Evolutionary conservation across 352 stramenopile species (phyloP), one percentile per base, ranked within the genome.

Genomic region (Hyaloperonospora brassicae): DNA sequence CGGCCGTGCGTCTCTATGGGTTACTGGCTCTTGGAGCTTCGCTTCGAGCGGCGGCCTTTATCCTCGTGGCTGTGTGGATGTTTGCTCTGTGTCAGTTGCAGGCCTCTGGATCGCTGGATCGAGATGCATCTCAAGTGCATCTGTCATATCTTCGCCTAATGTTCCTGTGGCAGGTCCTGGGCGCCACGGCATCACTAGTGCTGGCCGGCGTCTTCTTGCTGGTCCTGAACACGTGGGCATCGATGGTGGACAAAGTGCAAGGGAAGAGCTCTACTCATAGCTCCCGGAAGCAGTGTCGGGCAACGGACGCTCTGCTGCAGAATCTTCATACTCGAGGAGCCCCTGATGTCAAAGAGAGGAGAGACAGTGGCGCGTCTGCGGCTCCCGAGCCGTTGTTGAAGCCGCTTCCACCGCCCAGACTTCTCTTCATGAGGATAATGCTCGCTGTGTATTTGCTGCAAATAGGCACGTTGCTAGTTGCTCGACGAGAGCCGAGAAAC

Each of bases 191-290:
- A 9, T 72, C 75, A 1, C 54, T 78, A 12, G 64, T 73, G 34
- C 62, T 86, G 17, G 66, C 69, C 38, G 59, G 68, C 24, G 72
- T 83, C 22, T 81, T 86, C 54, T 53, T 86, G 31, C 47, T 86
- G 24, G 64, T 86, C 31, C 81, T 86, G 55, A 83, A 81, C 46
- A 86, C 75, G 36, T 86, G 75, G 72, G 75, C 75, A 2, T 59
- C 68, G 43, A 86, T 86, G 72, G 72, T 86, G 53, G 75, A 83
- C 50, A 68, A 74, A 30, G 75, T 86, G 21, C 59, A 66, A 31
- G 65, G 64, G 13, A 64, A 42, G 7, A 43, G 35, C 0, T 17
- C 21, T 42, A 54, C 23, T 34, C 47, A 52, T 30, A 42, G 31
- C 31, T 48, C 30, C 2, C 8, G 12, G 13, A 53, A 55, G 17